phyloP scores from a whole-genome alignment of 2,329 filamentous ascomycete species.

The Aureobasidium sp. region DNA sequence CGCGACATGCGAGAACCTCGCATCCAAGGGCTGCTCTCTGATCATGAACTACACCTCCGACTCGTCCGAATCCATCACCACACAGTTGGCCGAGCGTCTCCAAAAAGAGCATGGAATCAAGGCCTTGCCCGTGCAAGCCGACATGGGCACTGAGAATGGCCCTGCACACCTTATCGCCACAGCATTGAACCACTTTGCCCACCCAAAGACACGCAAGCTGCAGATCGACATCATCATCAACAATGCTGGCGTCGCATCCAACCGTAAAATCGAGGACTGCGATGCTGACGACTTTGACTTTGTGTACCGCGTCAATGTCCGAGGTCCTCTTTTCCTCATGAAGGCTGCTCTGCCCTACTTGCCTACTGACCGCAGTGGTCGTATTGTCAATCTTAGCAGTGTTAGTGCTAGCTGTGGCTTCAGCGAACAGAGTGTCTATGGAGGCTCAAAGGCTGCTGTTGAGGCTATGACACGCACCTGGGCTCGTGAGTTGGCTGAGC shows the following conservation, averaged over 20 bases:
- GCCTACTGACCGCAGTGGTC: slow-evolving; percentile 56
- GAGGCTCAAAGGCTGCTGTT: slow-evolving; percentile 57
- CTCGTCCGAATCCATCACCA: slow-evolving; percentile 45
- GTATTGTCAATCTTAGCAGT: slow-evolving; percentile 54
- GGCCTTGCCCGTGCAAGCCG: slow-evolving; percentile 59
- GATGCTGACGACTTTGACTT: slow-evolving; percentile 57
- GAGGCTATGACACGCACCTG: slow-evolving; percentile 64
- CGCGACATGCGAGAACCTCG: slow-evolving; percentile 59
- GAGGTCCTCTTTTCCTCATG: slow-evolving; percentile 68
- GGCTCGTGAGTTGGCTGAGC: slow-evolving; percentile 53
- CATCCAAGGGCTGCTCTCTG: slow-evolving; percentile 60
- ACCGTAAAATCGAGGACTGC: slow-evolving; percentile 57
- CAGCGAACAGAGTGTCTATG: slow-evolving; percentile 52
- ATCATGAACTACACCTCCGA: slow-evolving; percentile 65
- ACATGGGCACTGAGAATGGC: slow-evolving; percentile 56
- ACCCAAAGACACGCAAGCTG: slow-evolving; percentile 47
- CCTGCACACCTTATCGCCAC: slow-evolving; percentile 52
- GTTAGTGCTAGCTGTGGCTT: slow-evolving; percentile 52
- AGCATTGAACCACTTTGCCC: slow-evolving; percentile 50
- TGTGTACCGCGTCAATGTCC: slow-evolving; percentile 73
- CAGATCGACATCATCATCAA: slow-evolving; percentile 80
- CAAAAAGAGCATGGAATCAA: slow-evolving; percentile 49
- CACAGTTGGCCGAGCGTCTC: slow-evolving; percentile 49
- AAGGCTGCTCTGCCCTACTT: slow-evolving; percentile 64
- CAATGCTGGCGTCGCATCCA: slow-evolving; percentile 65